Evolutionary conservation across 140 eudicot genomes (phyloP).

Genomic region (Stevia rebaudiana): DNA sequence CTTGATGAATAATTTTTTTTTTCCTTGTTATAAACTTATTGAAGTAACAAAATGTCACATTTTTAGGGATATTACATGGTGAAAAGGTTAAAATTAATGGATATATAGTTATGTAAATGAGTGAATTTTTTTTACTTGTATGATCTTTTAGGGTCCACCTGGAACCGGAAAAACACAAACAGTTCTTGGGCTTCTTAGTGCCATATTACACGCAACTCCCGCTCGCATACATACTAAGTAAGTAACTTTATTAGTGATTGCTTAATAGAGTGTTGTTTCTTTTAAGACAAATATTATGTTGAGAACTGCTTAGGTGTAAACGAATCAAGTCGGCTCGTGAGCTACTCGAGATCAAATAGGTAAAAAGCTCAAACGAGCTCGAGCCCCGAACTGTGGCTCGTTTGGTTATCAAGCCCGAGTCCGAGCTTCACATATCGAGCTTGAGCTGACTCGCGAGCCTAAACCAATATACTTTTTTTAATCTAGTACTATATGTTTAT

Average conservation of each 20-base stretch:
- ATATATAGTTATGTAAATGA: background rate
- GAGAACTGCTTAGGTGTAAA: too few species aligned
- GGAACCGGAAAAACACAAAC: conserved; percentile 99
- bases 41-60: background rate
- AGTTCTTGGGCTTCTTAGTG: conserved; percentile 94
- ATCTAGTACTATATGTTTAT: too few species aligned
- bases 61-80: background rate
- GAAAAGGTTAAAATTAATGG: background rate
- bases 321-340: too few species aligned
- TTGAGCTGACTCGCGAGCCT: too few species aligned
- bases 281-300: too few species aligned
- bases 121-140: conserved; percentile 11
- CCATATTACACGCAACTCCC: conserved; percentile 88
- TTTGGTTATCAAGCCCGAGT: too few species aligned
- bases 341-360: too few species aligned
- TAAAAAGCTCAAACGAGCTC: too few species aligned
- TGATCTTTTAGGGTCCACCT: conserved; percentile 81
- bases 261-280: background rate
- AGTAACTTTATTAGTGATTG: conserved; percentile 26
- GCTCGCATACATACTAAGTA: conserved; percentile 74
- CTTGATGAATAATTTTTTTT: background rate
- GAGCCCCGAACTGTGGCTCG: too few species aligned
- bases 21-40: background rate
- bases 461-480: too few species aligned
- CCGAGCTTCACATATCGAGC: too few species aligned